phyloP scores from a whole-genome alignment of 2,329 filamentous ascomycete genomes.

The Ophiosphaerella herpotricha region DNA sequence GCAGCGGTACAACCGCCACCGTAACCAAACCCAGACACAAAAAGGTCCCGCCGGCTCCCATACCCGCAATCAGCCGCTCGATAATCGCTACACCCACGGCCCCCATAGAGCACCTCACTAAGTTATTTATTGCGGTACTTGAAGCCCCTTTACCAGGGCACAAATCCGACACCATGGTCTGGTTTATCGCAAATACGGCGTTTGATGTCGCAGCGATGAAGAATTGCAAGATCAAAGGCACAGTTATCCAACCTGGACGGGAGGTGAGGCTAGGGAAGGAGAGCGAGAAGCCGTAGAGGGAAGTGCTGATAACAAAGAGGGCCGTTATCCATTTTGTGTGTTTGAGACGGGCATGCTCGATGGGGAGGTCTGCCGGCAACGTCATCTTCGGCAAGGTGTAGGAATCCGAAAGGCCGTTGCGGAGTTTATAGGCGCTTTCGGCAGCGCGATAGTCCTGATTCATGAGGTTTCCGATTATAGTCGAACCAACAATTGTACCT shows the following conservation, averaged over 20 bases:
- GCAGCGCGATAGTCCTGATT: slow-evolving; percentile 41
- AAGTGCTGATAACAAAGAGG: not conserved
- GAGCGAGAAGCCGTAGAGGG: slow-evolving; percentile 29
- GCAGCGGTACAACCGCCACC: not conserved
- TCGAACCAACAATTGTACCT: slow-evolving; percentile 50
- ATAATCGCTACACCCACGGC: slow-evolving; percentile 65
- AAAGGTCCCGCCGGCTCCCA: slow-evolving; percentile 62
- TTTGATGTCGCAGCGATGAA: slow-evolving; percentile 42
- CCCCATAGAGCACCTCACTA: slow-evolving; percentile 65
- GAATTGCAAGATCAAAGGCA: slow-evolving; percentile 26
- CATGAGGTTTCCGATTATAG: slow-evolving; percentile 50
- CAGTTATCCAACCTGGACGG: slow-evolving; percentile 13
- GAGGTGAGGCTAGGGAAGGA: slow-evolving; percentile 30
- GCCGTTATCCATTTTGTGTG: not conserved
- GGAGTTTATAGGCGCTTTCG: not conserved
- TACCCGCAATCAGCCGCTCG: slow-evolving; percentile 59
- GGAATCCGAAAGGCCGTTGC: not conserved
- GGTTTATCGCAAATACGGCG: slow-evolving; percentile 58
- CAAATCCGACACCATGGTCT: slow-evolving; percentile 66
- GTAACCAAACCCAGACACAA: slow-evolving; percentile 11
- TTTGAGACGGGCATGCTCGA: not conserved
- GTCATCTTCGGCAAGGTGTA: not conserved
- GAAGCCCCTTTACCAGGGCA: slow-evolving; percentile 65
- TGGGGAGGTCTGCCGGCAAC: not conserved
- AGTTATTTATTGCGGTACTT: slow-evolving; percentile 66